phyloP scores from a whole-genome alignment of 805 yeast species.

The Lipomyces kockii region DNA sequence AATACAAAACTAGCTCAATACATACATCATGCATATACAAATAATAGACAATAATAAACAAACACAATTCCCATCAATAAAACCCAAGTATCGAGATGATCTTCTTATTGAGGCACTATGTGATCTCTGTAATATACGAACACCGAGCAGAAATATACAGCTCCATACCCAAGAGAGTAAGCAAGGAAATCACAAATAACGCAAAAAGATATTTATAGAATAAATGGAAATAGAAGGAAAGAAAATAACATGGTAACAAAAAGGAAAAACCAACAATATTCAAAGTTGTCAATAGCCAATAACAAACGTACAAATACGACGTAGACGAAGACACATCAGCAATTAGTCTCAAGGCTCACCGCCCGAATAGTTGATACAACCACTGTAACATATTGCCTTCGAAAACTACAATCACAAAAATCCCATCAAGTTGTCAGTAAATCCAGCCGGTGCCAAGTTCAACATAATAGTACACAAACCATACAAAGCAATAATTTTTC shows the following conservation, averaged over 20 bases:
- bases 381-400: not conserved
- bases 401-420: not conserved
- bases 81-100: not conserved
- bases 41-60: not conserved
- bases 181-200: not conserved
- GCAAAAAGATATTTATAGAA: not conserved
- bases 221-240: not conserved
- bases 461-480: conserved; percentile 1
- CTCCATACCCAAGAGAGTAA: not conserved
- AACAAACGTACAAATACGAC: not conserved
- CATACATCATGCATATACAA: not conserved
- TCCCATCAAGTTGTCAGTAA: not conserved
- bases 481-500: not conserved
- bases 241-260: not conserved
- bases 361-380: not conserved
- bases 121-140: not conserved
- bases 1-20: not conserved
- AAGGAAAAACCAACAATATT: not conserved
- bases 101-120: not conserved
- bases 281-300: not conserved
- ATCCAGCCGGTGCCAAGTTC: not conserved
- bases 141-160: not conserved
- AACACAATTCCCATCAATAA: not conserved
- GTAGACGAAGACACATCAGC: not conserved
- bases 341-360: not conserved